Evolutionary conservation across 257 asterid species (phyloP).

Genomic region (Henckelia pumila): DNA sequence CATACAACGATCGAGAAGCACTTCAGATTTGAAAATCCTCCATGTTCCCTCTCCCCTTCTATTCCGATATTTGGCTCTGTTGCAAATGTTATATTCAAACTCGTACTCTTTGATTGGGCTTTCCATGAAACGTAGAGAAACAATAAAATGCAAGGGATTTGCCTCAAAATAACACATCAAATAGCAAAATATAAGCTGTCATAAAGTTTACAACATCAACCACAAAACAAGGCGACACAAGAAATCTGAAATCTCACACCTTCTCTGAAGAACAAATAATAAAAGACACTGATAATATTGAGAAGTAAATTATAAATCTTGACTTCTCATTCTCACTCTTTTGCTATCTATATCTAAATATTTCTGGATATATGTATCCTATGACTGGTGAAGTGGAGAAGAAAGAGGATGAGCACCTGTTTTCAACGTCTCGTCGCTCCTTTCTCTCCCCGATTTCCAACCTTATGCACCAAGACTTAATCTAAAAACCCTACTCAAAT

Average conservation of each 20-base stretch:
- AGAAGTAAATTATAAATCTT: constrained; percentile 1
- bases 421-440: constrained; percentile 76
- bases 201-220: constrained; percentile 49
- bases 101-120: no score
- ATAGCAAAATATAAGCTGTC: background rate
- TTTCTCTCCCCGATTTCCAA: constrained; percentile 58
- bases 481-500: constrained; percentile 35
- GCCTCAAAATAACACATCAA: background rate
- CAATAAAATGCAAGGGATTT: background rate
- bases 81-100: no score
- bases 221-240: constrained; percentile 27
- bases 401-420: constrained; percentile 96
- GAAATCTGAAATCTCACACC: constrained; percentile 32
- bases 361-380: constrained; percentile 29
- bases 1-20: no score
- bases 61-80: no score
- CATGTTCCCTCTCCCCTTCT: no score
- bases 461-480: constrained; percentile 44
- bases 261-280: constrained; percentile 34
- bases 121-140: no score
- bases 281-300: constrained; percentile 14
- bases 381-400: constrained; percentile 51
- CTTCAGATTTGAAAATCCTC: no score
- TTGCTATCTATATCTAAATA: constrained; percentile 18
- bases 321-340: constrained; percentile 41